These are phyloP conservation scores for Pseudotsuga menziesii DNA, from an alignment of 75 land plant genomes.

Conservation along the genomic window DNA sequence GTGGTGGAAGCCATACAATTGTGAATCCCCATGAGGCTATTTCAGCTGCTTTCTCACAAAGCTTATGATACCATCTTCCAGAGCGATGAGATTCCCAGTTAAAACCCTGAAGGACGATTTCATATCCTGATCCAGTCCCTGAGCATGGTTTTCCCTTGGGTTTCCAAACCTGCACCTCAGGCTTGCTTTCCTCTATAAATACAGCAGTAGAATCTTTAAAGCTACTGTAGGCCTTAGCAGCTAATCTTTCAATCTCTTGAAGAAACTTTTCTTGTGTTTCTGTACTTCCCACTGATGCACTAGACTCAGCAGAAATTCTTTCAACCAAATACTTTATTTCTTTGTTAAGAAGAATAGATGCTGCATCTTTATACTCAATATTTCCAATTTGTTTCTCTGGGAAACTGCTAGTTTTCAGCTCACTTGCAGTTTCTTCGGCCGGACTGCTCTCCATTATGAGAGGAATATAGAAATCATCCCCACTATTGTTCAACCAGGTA, in stretches of 20 bases:
- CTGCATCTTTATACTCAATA: constrained; percentile 8
- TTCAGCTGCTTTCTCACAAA: constrained; percentile 48
- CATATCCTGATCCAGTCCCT: constrained; percentile 67
- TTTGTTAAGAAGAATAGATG: constrained; percentile 23
- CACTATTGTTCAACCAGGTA: constrained; percentile 49
- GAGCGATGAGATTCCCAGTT: constrained; percentile 94
- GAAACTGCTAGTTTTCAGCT: constrained; percentile 11
- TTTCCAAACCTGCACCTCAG: constrained; percentile 16
- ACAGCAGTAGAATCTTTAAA: constrained; percentile 46
- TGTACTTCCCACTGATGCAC: constrained; percentile 24
- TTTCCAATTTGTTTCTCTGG: background rate
- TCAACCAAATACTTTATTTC: constrained; percentile 56
- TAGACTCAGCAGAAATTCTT: constrained; percentile 45
- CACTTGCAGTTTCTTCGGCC: constrained; percentile 22
- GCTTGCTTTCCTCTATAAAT: constrained; percentile 21
- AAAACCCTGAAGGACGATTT: constrained; percentile 77
- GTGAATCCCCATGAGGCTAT: constrained; percentile 72
- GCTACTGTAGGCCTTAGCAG: constrained; percentile 74
- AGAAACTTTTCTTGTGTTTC: constrained; percentile 49
- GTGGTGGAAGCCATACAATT: constrained; percentile 80
- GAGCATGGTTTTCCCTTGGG: constrained; percentile 33
- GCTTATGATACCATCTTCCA: constrained; percentile 72
- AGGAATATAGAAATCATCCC: constrained; percentile 67
- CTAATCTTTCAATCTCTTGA: constrained; percentile 67
- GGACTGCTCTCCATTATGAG: constrained; percentile 18